phyloP scores from a whole-genome alignment of 805 yeast species.

The Candida easanensis region DNA sequence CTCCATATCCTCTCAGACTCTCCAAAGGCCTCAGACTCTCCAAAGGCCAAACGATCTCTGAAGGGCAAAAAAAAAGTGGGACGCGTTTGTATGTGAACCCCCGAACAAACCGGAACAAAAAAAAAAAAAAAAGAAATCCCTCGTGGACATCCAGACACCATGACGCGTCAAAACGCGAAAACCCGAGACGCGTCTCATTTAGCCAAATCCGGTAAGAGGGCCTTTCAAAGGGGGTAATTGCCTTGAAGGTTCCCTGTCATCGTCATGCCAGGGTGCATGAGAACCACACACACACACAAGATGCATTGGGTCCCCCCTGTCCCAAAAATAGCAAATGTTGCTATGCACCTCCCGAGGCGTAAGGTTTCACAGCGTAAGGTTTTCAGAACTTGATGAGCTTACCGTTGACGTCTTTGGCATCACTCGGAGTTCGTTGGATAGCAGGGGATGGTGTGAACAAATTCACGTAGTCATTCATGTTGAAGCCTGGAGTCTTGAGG shows the following conservation, averaged over 20 bases:
- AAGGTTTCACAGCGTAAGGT: too few relatives aligned
- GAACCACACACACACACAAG: too few relatives aligned
- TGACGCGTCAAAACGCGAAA: conserved; percentile 2
- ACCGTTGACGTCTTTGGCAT: conserved; percentile 27
- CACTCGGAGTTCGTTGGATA: conserved; percentile 34
- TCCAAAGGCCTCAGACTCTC: background rate
- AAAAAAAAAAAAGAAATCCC: conserved; percentile 5
- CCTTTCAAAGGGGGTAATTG: too few relatives aligned
- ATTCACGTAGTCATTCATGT: conserved; percentile 80
- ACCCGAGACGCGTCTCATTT: conserved; percentile 11
- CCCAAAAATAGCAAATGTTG: too few relatives aligned
- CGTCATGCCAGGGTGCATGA: too few relatives aligned
- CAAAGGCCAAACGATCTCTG: too few relatives aligned
- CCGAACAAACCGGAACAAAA: conserved; percentile 9
- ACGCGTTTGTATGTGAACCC: conserved; percentile 1
- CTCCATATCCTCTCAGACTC: conserved; percentile 2
- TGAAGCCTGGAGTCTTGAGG: conserved; percentile 61
- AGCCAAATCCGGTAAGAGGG: background rate
- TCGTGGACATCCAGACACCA: too few relatives aligned
- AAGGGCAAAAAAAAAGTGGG: background rate
- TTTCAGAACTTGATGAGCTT: conserved; percentile 25
- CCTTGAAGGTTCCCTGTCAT: too few relatives aligned
- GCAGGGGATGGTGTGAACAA: conserved; percentile 73
- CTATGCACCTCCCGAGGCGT: too few relatives aligned
- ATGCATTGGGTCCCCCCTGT: too few relatives aligned